Percentiles rank a stretch among this genome's conserved stretches.
Conservation (phyloP, 208 protist species). For the Crithidia acanthocephali region DNA sequence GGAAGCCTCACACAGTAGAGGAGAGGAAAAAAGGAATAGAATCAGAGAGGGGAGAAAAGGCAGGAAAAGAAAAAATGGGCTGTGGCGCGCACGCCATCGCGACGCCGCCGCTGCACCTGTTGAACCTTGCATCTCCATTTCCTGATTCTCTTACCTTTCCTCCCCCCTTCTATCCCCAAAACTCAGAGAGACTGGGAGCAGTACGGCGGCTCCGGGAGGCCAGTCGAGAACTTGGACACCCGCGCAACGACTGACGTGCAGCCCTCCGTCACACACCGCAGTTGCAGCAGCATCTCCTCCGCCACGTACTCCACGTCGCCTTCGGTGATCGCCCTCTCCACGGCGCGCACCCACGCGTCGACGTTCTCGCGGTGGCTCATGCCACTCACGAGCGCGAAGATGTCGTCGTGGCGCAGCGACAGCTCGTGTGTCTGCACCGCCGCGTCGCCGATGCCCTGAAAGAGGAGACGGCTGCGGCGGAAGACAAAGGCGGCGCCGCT, state of each 20-base stretch:
- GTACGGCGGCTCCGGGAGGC: slow-evolving; percentile 41
- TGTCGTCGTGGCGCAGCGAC: slow-evolving; percentile 49
- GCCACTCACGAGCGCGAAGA: slow-evolving; percentile 62
- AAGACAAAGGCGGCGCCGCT: slow-evolving; percentile 56
- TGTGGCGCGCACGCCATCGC: no score
- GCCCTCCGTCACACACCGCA: slow-evolving; percentile 27
- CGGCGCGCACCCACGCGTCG: slow-evolving; percentile 21
- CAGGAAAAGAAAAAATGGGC: neutral
- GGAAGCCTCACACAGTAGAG: neutral
- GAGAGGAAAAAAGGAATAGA: neutral
- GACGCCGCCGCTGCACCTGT: no score
- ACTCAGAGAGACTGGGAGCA: slow-evolving; percentile 32
- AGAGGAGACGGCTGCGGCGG: slow-evolving; percentile 47
- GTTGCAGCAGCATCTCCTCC: slow-evolving; percentile 74
- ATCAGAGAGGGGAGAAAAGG: slow-evolving; percentile 2
- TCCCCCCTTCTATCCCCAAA: neutral
- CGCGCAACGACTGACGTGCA: slow-evolving; percentile 50
- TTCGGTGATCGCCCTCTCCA: slow-evolving; percentile 26
- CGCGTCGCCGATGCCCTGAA: slow-evolving; percentile 67
- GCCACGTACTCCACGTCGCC: slow-evolving; percentile 79
- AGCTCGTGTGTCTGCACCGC: slow-evolving; percentile 53
- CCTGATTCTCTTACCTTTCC: neutral
- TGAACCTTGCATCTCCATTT: neutral
- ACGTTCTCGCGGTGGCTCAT: slow-evolving; percentile 38
- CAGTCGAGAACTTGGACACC: slow-evolving; percentile 43